Base-by-base conservation (phyloP, 2,329 filamentous ascomycete genomes). In the Sarocladium strictum region DNA sequence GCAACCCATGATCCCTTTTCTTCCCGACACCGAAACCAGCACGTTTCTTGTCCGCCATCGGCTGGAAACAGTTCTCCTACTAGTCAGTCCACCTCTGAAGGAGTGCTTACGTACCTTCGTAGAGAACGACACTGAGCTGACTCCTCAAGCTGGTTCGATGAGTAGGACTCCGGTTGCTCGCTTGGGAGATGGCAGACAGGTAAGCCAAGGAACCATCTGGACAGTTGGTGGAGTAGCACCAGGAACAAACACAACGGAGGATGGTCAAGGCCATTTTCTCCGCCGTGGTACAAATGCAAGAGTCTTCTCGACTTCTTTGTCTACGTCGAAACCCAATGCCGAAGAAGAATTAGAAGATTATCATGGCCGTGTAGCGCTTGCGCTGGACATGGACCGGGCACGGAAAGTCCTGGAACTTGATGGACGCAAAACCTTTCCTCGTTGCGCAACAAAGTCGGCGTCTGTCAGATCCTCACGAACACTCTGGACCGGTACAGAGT, bases 311-410 rank as follows among this genome's bases (percentile, higher is more conserved):
- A 78, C 77, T n/a, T 69, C 73, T 0, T 83, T 83, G 54, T 68
- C 72, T 0, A 66, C 65, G 5, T 57, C 66, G 0, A 68, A 67
- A 19, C 66, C 71, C 5, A 75, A 68, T 45, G 65, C 74, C 1
- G 77, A 81, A 35, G 82, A 88, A 35, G 83, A 90, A 38, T 72
- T 78, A 12, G 81, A 86, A 55, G 83, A 81, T 53, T 88, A 96
- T 64, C 83, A 88, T 62, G 80, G 81, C 38, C 83, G 90, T 26
- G 72, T 99, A 54, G 91, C 92, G 9, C 74, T 86, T 15, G 94
- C 94, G 2, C 76, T 97, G 53, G 81, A 89, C n/a, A 78, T 97
- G 57, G 85, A 96, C 64, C 84, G 83, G 45, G 76, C 81, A 27
- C 76, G 79, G 24, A 82, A 83, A 58, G 74, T 96, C 14, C 75